These are phyloP conservation scores for Penicillium capsulatum DNA, from an alignment of 2,329 filamentous ascomycete species.

Conservation along the genomic window DNA sequence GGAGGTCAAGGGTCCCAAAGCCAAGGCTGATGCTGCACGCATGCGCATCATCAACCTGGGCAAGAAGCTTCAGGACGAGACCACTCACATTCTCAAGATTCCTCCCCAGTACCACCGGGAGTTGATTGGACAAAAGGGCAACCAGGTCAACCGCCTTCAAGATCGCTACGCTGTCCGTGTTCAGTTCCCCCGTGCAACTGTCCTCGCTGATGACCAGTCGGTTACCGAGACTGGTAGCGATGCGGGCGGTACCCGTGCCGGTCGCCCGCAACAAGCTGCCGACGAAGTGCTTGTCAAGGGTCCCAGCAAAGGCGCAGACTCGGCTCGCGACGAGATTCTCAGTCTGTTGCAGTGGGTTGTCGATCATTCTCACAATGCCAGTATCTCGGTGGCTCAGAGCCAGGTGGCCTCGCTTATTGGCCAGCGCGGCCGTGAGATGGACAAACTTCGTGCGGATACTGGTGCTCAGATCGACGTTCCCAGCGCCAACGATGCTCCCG, in stretches of 20 bases:
- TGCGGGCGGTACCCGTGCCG: slow-evolving; percentile 54
- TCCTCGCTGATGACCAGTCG: slow-evolving; percentile 62
- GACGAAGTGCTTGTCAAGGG: slow-evolving; percentile 91
- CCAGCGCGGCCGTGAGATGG: slow-evolving; percentile 82
- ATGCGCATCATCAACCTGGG: slow-evolving; percentile 73
- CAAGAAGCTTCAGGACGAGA: slow-evolving; percentile 85
- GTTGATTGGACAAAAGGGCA: slow-evolving; percentile 82
- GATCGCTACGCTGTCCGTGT: slow-evolving; percentile 90
- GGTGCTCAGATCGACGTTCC: slow-evolving; percentile 91
- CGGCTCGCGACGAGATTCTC: slow-evolving; percentile 85
- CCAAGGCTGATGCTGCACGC: slow-evolving; percentile 85
- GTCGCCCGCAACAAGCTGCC: slow-evolving; percentile 66
- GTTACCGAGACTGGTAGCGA: slow-evolving; percentile 67
- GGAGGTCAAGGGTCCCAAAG: slow-evolving; percentile 90
- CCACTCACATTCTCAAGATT: slow-evolving; percentile 80
- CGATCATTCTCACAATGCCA: slow-evolving; percentile 77
- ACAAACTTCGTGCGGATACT: slow-evolving; percentile 77
- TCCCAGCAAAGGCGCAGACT: slow-evolving; percentile 86
- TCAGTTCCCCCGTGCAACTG: slow-evolving; percentile 73
- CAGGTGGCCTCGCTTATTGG: slow-evolving; percentile 94
- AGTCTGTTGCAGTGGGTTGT: slow-evolving; percentile 83
- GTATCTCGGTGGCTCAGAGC: slow-evolving; percentile 80
- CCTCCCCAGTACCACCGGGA: slow-evolving; percentile 92
- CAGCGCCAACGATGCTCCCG: slow-evolving; percentile 65
- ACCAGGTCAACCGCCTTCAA: slow-evolving; percentile 86